phyloP scores from a whole-genome alignment of 2,329 filamentous ascomycete genomes.

The Fusarium drepaniforme region DNA sequence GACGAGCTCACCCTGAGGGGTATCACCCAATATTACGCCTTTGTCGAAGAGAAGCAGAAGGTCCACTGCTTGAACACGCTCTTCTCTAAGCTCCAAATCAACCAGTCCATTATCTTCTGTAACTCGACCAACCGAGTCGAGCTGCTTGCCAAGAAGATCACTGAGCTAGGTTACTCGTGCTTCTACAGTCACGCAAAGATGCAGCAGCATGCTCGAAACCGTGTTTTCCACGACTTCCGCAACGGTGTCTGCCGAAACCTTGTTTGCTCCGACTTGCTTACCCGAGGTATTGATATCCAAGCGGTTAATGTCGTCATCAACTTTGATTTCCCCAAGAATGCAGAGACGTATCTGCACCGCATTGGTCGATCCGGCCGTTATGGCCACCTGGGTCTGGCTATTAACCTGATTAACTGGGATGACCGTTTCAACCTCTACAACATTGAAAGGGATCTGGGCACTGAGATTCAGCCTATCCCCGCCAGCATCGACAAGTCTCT shows the following conservation, averaged over 20 bases:
- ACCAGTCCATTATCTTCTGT: constrained; percentile 99
- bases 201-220: constrained; percentile 96
- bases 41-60: constrained; percentile 99
- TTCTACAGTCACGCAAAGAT: constrained; percentile 99
- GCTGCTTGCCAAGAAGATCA: constrained; percentile 98
- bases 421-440: constrained; percentile 99
- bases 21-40: constrained; percentile 99
- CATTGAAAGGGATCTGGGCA: constrained; percentile 96
- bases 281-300: constrained; percentile 99
- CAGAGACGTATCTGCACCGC: constrained; percentile 97
- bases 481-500: constrained; percentile 95
- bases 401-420: constrained; percentile 99
- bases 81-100: constrained; percentile 99
- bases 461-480: constrained; percentile 97
- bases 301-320: constrained; percentile 99
- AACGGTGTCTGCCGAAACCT: constrained; percentile 98
- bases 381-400: constrained; percentile 95
- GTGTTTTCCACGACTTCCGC: constrained; percentile 99
- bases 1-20: constrained; percentile 97
- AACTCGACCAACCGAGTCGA: constrained; percentile 99
- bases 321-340: constrained; percentile 99
- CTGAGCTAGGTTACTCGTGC: constrained; percentile 98
- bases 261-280: constrained; percentile 96
- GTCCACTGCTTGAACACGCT: constrained; percentile 99
- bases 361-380: constrained; percentile 98